phyloP scores from a whole-genome alignment of 495 filamentous ascomycete species.

The Chlorociboria aeruginascens region DNA sequence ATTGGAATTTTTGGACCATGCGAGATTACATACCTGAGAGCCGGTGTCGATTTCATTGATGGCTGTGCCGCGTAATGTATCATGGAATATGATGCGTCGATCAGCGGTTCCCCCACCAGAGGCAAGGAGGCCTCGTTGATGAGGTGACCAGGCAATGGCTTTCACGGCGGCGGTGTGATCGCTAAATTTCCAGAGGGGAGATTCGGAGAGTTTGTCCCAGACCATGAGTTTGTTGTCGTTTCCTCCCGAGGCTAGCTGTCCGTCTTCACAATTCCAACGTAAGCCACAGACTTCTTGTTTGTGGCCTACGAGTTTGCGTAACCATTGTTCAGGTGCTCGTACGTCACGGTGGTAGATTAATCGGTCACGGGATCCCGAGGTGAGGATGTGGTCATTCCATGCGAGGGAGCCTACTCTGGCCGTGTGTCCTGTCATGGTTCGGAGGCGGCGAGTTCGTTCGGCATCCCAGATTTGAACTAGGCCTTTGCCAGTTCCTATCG shows the following conservation, averaged over 20 bases:
- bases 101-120: conserved; percentile 94
- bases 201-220: conserved; percentile 85
- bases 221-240: conserved; percentile 99
- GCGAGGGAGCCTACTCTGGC: conserved; percentile 82
- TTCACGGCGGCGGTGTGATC: conserved; percentile 95
- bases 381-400: conserved; percentile 96
- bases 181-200: conserved; percentile 81
- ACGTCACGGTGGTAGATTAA: conserved; percentile 92
- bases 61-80: conserved; percentile 66
- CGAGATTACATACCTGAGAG: conserved; percentile 92
- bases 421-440: conserved; percentile 94
- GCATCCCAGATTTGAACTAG: conserved; percentile 98
- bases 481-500: conserved; percentile 88
- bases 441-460: conserved; percentile 64
- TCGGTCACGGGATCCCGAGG: conserved; percentile 88
- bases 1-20: conserved; percentile 91
- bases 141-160: conserved; percentile 97
- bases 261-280: conserved; percentile 91
- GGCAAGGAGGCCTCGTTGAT: conserved; percentile 87
- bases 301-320: conserved; percentile 77
- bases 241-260: conserved; percentile 88
- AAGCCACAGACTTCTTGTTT: conserved; percentile 99
- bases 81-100: conserved; percentile 94
- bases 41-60: conserved; percentile 88
- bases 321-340: conserved; percentile 79